Evolutionary conservation across 1,284 basidiomycete genomes (phyloP).

Genomic region (Boletellus deceptivus): DNA sequence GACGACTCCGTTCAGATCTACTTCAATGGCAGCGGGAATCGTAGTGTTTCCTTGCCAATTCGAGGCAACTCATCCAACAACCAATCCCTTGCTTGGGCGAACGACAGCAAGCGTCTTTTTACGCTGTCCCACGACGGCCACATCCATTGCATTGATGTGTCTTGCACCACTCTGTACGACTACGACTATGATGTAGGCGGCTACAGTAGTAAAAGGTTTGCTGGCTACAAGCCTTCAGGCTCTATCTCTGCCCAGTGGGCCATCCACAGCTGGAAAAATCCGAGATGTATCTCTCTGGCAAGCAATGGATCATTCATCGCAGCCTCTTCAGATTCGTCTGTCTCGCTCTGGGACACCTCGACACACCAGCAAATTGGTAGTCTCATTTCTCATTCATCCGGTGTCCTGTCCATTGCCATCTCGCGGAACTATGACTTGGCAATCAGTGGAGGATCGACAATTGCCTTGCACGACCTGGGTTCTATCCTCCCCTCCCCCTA

Average conservation of each 20-base stretch:
- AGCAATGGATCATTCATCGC: not conserved
- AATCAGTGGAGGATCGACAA: not conserved
- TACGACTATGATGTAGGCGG: too few relatives aligned
- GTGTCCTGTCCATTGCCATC: not conserved
- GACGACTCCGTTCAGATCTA: not conserved
- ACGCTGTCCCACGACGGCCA: not conserved
- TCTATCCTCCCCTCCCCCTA: not conserved
- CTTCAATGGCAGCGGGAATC: too few relatives aligned
- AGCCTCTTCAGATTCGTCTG: not conserved
- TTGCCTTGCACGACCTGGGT: not conserved
- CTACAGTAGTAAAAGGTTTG: too few relatives aligned
- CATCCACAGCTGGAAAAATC: not conserved
- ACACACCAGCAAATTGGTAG: not conserved
- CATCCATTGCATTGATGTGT: not conserved
- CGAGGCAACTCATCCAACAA: not conserved
- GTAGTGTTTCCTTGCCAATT: not conserved
- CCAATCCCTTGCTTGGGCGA: not conserved
- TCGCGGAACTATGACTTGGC: not conserved
- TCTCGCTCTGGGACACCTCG: not conserved
- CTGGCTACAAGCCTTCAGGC: too few relatives aligned
- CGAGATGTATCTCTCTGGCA: not conserved
- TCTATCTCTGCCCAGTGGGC: not conserved
- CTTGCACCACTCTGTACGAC: too few relatives aligned
- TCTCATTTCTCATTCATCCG: not conserved
- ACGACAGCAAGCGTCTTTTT: not conserved